phyloP scores from a whole-genome alignment of 176 grass and related monocot genomes.

The Rhynchospora tenuis region DNA sequence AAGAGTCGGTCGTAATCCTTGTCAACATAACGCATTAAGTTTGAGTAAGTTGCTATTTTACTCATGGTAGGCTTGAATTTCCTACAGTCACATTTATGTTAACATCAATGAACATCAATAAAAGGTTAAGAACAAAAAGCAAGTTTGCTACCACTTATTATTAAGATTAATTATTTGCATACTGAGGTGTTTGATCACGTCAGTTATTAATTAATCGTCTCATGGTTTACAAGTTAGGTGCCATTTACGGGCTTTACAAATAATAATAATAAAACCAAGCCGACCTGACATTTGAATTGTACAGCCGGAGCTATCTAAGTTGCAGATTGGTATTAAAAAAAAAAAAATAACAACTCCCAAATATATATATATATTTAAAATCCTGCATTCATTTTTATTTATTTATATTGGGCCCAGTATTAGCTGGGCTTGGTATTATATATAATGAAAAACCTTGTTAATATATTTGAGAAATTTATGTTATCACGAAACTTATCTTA shows the following conservation, averaged over 20 bases:
- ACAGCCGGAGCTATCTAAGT: neutral
- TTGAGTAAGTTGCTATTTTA: too few species aligned
- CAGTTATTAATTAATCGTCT: neutral
- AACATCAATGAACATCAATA: neutral
- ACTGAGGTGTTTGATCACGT: neutral
- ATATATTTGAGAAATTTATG: neutral
- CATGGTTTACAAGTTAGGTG: neutral
- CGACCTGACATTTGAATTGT: constrained; percentile 15
- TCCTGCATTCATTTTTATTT: neutral
- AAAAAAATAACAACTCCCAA: neutral
- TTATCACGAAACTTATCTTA: neutral
- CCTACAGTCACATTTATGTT: neutral
- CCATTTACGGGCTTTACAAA: neutral
- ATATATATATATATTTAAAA: neutral
- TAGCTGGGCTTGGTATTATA: constrained; percentile 2
- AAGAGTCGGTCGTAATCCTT: too few species aligned
- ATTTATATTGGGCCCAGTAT: neutral
- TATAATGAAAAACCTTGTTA: neutral
- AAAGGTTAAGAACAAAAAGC: neutral
- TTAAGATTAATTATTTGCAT: constrained; percentile 1
- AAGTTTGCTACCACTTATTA: neutral
- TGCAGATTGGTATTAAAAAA: neutral
- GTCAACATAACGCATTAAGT: too few species aligned
- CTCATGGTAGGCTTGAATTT: constrained; percentile 4
- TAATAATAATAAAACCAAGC: neutral